Conservation (phyloP, 129 eudicot genomes). For the Chrysanthemum lavandulifolium region DNA sequence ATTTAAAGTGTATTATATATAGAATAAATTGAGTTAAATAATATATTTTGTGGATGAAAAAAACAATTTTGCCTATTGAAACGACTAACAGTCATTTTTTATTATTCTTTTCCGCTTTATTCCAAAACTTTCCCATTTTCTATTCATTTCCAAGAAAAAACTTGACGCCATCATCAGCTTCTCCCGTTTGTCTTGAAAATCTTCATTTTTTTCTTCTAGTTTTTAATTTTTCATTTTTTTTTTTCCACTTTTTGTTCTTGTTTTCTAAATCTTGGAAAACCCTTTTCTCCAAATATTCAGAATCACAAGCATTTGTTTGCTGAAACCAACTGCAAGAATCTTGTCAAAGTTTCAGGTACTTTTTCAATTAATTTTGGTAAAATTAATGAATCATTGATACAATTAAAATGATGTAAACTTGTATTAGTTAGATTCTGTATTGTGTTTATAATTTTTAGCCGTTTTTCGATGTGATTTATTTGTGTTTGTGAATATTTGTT, state of each 20-base stretch:
- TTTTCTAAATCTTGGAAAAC: not conserved
- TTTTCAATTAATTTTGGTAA: not conserved
- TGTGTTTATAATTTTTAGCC: not conserved
- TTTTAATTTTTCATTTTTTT: not conserved
- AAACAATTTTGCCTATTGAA: constrained; percentile 15
- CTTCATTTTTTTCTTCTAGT: constrained; percentile 8
- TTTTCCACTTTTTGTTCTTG: constrained; percentile 13
- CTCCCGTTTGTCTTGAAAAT: constrained; percentile 20
- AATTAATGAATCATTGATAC: not conserved
- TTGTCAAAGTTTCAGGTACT: constrained; percentile 16
- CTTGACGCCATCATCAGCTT: constrained; percentile 6
- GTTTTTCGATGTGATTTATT: not conserved
- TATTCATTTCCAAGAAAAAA: not conserved
- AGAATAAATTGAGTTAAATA: too few relatives aligned
- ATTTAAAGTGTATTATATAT: too few relatives aligned
- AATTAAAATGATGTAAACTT: not conserved
- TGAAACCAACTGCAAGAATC: constrained; percentile 14
- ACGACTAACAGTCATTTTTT: not conserved
- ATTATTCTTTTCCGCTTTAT: not conserved
- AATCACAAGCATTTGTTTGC: not conserved
- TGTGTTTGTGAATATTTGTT: not conserved
- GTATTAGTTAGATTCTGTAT: not conserved
- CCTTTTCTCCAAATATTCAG: constrained; percentile 21
- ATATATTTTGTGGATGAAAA: constrained; percentile 20
- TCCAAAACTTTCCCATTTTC: not conserved